phyloP scores from a whole-genome alignment of 805 yeast species.

The Candida coquimbonensis region DNA sequence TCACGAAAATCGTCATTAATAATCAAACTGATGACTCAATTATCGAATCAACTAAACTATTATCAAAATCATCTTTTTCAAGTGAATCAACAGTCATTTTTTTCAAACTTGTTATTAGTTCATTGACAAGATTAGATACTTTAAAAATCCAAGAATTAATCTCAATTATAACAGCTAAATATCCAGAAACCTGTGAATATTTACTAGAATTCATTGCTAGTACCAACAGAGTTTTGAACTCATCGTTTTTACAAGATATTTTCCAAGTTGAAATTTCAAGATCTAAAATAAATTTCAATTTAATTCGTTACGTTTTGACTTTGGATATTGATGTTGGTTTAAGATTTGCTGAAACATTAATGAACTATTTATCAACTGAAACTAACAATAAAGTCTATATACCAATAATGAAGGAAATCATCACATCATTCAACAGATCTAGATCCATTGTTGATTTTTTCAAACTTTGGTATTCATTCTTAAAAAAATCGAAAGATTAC shows the following conservation, averaged over 20 bases:
- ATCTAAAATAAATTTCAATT: constrained; percentile 39
- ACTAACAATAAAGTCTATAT: not conserved
- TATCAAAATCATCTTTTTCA: constrained; percentile 18
- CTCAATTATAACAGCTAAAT: constrained; percentile 31
- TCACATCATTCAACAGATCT: constrained; percentile 43
- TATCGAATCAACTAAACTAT: constrained; percentile 26
- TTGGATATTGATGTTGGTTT: constrained; percentile 57
- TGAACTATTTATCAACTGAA: constrained; percentile 14
- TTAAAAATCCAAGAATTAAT: constrained; percentile 42
- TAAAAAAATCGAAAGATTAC: constrained; percentile 1
- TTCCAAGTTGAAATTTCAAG: constrained; percentile 40
- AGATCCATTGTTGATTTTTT: constrained; percentile 51
- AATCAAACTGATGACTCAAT: constrained; percentile 21
- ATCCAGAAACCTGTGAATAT: constrained; percentile 33
- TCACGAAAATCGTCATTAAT: constrained; percentile 24
- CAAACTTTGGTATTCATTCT: constrained; percentile 33
- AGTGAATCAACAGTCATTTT: constrained; percentile 21
- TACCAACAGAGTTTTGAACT: constrained; percentile 47
- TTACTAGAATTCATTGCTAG: constrained; percentile 41
- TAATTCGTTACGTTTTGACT: constrained; percentile 41
- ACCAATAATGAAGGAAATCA: constrained; percentile 26
- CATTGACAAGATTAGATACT: constrained; percentile 26
- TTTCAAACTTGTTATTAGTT: constrained; percentile 26
- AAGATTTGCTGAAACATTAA: constrained; percentile 30
- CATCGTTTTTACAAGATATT: constrained; percentile 38